phyloP scores from a whole-genome alignment of 2,329 filamentous ascomycete genomes.

The Cercospora janseana region DNA sequence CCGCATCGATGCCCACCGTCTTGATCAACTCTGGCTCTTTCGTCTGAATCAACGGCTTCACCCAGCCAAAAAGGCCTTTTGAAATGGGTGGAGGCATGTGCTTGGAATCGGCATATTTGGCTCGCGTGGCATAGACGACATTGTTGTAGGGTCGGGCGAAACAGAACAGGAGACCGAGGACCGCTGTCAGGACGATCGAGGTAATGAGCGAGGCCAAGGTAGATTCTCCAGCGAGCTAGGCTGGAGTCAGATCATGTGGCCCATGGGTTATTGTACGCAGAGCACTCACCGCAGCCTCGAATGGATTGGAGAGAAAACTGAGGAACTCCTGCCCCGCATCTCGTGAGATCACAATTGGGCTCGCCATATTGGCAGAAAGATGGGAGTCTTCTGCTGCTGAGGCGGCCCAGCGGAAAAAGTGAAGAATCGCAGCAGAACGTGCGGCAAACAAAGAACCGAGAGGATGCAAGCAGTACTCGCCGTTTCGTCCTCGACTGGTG shows the following conservation, averaged over 20 bases:
- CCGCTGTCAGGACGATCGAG: constrained; percentile 70
- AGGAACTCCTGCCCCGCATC: constrained; percentile 15
- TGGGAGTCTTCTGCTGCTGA: constrained; percentile 8
- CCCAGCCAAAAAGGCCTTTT: constrained; percentile 85
- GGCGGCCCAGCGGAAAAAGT: constrained; percentile 10
- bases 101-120: constrained; percentile 87
- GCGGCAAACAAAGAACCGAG: not conserved
- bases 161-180: constrained; percentile 79
- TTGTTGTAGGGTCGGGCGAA: constrained; percentile 87
- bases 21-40: constrained; percentile 74
- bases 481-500: not conserved
- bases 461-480: not conserved
- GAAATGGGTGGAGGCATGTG: constrained; percentile 84
- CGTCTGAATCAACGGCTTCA: constrained; percentile 72
- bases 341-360: constrained; percentile 10
- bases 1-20: constrained; percentile 87
- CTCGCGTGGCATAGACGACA: constrained; percentile 88
- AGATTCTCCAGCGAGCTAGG: constrained; percentile 58
- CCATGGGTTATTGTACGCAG: no score
- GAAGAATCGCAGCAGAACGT: not conserved
- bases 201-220: constrained; percentile 77
- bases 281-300: constrained; percentile 12
- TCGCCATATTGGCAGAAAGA: constrained; percentile 17
- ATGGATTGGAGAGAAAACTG: constrained; percentile 12
- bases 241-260: constrained; percentile 3